A percentile compares a stretch with the other conserved stretches of the same genome.
These are phyloP conservation scores for Nyssa sinensis DNA, from an alignment of 148 eudicot species.

Conservation along the genomic window DNA sequence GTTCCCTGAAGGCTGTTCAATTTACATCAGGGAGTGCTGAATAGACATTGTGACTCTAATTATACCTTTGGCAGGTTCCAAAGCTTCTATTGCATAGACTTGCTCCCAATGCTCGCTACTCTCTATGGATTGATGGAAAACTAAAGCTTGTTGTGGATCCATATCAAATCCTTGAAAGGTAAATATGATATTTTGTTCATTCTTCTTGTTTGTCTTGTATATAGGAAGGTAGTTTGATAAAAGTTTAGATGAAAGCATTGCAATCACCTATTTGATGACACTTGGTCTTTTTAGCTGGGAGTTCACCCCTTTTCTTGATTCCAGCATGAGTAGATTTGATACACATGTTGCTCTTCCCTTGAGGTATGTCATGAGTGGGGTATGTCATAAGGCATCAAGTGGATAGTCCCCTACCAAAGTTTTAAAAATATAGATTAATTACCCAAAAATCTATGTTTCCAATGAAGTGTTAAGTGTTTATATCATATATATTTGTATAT, in stretches of 20 bases:
- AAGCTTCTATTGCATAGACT: constrained; percentile 94
- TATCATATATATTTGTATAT: too few species aligned
- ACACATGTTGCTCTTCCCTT: neutral
- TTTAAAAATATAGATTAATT: too few species aligned
- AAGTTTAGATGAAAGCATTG: neutral
- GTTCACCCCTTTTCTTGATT: neutral
- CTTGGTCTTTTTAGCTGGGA: neutral
- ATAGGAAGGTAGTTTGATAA: neutral
- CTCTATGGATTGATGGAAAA: constrained; percentile 98
- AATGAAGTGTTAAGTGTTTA: too few species aligned
- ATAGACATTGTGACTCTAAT: constrained; percentile 1
- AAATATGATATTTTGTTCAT: constrained; percentile 7
- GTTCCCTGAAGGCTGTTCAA: neutral
- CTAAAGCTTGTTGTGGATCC: constrained; percentile 98
- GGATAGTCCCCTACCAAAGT: neutral
- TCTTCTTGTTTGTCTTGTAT: neutral
- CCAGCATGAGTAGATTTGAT: neutral
- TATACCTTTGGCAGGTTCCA: constrained; percentile 60
- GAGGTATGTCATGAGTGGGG: neutral
- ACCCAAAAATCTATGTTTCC: too few species aligned
- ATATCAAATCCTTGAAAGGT: constrained; percentile 95
- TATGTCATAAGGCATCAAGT: neutral
- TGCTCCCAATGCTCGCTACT: constrained; percentile 88
- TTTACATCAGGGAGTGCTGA: neutral
- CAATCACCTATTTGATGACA: neutral